Conservation (phyloP, 2,329 filamentous ascomycete species). For the Aspergillus puulaauensis region DNA sequence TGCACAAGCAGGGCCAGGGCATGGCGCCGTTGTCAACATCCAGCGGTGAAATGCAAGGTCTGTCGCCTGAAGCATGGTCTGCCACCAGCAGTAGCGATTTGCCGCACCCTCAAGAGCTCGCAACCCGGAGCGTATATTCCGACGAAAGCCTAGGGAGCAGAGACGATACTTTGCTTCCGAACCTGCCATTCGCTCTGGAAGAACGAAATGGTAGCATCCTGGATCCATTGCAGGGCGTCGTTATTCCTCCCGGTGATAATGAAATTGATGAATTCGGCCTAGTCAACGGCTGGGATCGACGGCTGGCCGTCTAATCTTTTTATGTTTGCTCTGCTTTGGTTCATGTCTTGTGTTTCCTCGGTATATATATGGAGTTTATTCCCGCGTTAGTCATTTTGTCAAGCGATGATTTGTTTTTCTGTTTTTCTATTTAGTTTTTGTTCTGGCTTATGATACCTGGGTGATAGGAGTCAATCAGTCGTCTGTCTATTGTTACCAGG, state of each 20-base stretch:
- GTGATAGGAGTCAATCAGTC: constrained; percentile 1
- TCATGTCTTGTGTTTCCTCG: neutral
- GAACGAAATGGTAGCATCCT: constrained; percentile 29
- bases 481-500: neutral
- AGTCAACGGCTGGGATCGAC: constrained; percentile 31
- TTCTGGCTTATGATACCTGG: constrained; percentile 11
- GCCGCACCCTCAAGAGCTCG: constrained; percentile 24
- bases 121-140: constrained; percentile 57
- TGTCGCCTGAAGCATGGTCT: constrained; percentile 41
- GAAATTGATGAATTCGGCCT: constrained; percentile 34
- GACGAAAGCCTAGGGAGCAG: constrained; percentile 60
- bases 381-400: neutral
- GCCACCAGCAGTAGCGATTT: constrained; percentile 41
- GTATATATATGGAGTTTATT: neutral
- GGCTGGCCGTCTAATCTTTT: constrained; percentile 28
- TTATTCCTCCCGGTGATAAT: constrained; percentile 35
- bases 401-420: neutral
- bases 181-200: constrained; percentile 25
- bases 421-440: neutral
- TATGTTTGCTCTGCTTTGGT: neutral
- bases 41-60: constrained; percentile 32
- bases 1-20: constrained; percentile 25
- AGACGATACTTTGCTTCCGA: constrained; percentile 42
- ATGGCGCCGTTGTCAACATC: constrained; percentile 19
- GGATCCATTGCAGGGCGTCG: constrained; percentile 38